Conservation (phyloP, 306 rosid species). For the Oxytropis ochrocephala region DNA sequence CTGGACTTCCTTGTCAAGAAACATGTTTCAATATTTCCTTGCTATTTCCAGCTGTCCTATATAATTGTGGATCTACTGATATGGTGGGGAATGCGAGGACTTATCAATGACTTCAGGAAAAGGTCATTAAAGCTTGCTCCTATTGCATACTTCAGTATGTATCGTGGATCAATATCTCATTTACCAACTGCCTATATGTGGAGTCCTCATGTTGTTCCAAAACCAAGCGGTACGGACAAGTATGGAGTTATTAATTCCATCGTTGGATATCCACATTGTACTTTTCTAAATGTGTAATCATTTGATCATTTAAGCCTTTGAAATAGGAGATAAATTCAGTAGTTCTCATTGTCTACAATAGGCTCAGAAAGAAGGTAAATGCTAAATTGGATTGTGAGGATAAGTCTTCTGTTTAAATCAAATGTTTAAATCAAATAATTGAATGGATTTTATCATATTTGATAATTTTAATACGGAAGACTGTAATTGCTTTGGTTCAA, state of each 20-base stretch:
- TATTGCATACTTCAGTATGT: slow-evolving; percentile 91
- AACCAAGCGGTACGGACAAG: slow-evolving; percentile 68
- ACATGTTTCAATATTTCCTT: slow-evolving; percentile 30
- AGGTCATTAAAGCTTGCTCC: slow-evolving; percentile 81
- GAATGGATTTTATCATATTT: not conserved
- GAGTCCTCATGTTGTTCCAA: slow-evolving; percentile 94
- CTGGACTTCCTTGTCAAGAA: slow-evolving; percentile 14
- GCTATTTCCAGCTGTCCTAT: slow-evolving; percentile 67
- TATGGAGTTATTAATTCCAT: not conserved
- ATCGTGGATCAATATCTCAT: slow-evolving; percentile 93
- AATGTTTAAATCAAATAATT: not conserved
- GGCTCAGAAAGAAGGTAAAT: not conserved
- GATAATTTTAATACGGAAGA: not conserved
- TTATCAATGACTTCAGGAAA: slow-evolving; percentile 84
- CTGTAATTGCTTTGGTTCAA: not conserved
- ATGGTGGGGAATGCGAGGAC: slow-evolving; percentile 95
- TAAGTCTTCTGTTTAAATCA: slow-evolving; percentile 2
- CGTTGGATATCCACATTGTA: not conserved
- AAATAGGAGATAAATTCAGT: not conserved
- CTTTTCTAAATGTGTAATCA: not conserved
- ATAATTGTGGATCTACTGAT: slow-evolving; percentile 79
- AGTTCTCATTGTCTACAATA: not conserved
- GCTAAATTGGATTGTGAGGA: slow-evolving; percentile 12
- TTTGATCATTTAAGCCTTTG: not conserved
- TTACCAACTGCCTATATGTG: slow-evolving; percentile 95